Evolutionary conservation across 176 grass and related monocot species (phyloP), one percentile per base, ranked within the genome.

Genomic region (Oryza officinalis): DNA sequence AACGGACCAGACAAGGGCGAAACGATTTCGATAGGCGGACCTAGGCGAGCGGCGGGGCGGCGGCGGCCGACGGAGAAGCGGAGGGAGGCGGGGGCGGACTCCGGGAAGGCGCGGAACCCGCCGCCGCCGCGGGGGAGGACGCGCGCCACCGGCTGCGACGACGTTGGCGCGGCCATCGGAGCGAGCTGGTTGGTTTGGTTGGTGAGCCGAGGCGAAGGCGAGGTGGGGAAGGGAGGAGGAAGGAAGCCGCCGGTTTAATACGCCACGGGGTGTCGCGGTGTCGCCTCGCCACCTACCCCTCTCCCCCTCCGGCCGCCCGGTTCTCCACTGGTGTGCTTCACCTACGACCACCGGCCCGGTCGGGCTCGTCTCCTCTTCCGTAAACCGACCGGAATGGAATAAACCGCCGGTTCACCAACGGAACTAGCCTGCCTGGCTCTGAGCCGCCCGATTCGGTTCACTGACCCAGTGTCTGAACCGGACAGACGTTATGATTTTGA

Each of bases 61-160:
- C 71, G 91, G 57, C 87, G 93, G 25, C 35, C 75, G 49, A 94
- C 57, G 66, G 97, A 90, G 85, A 96, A 92, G 75, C 91, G 89
- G 61, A 94, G 61, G 38, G 90, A 86, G 52, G 91, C 75, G 43
- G 85, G 72, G 17, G 93, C 70, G 61, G 89, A 75, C 1, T 80
- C 85, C 4, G 82, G 67, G 68, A 83, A 27, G 17, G 73, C 69
- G 22, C 64, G 65, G 75, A 88, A 77, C 12, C 88, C 79, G 14
- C 88, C 64, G 20, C 88, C 63, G 69, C 86, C 52, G 20, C 18
- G 78, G 10, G 83, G 50, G 13, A 75, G 80, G 70, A 73, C 2
- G 52, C 83, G 65, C 74, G 85, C 43, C n/a, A 91, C 44, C 69
- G 86, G 83, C 44, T 78, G 86, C 69, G 86, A 86, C 79, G 84